Evolutionary conservation across 805 yeast genomes (phyloP), one percentile per base, ranked within the genome.

Genomic region (Teunomyces pallodes): DNA sequence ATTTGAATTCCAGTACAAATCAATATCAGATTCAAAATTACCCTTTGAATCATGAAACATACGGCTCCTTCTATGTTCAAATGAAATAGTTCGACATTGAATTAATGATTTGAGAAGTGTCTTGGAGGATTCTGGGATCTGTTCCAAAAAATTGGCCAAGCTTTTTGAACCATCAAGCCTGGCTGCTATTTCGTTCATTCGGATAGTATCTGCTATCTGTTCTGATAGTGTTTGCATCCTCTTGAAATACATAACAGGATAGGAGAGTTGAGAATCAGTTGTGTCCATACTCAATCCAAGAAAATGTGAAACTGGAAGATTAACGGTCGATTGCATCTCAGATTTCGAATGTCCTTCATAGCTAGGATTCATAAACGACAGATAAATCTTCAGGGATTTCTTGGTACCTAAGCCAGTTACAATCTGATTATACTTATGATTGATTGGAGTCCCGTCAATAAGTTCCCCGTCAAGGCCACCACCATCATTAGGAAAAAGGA

Each of bases 121-220:
- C 33, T 65, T 61, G 4, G 67, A 44, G 0, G 72, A 48, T 0
- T 58, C 59, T 2, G 74, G 62, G 7, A 70, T 55, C 6, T 54
- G 53, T 9, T 54, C 52, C 9, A 70, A 46, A 43, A 70, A 69
- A 8, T 50, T 47, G 5, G 54, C 43, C 32, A 59, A 60, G 12
- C 65, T 57, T 10, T 51, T 50, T 7, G 42, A 48, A 1, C 72
- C 75, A 13, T 76, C 75, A n/a, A 76, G 59, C 58, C 91, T 73
- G 1, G 83, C 72, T 0, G 84, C 56, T 17, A 84, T 77, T 56
- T 86, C 91, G 33, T 75, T 64, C 75, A 83, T 79, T 20, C 78
- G 72, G 24, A 86, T 73, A 0, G 84, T 76, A 51, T 77, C 72
- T 2, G 81, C 78, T 38, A 79, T 56, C 10, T 69, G 46, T 4